Evolutionary conservation across 75 land plant genomes (phyloP), one percentile per base, ranked within the genome.

Genomic region (Sequoiadendron giganteum): DNA sequence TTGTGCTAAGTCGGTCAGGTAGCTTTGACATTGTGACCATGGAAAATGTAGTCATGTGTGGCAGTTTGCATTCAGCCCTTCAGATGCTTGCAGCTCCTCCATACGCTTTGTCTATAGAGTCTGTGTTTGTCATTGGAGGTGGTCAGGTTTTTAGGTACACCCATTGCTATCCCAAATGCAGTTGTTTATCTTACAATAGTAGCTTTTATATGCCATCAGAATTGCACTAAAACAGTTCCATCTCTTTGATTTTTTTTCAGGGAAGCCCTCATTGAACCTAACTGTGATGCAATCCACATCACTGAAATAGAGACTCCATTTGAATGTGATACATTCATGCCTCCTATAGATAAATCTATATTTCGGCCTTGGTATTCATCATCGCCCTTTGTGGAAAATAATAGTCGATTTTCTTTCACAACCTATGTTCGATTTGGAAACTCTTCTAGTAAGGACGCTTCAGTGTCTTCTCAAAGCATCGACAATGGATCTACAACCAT

Each of bases 281-380:
- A 58, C 72, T 98, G 99, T 93, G 94, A 95, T 88, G 99, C 97
- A 32, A 95, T 98, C 86, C 99, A 98, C 90, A 42, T 95, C 25
- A 98, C 99, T 3, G 97, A 95, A 45, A 94, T 98, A 84, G 95
- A 97, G 85, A 86, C 88, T 25, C 77, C 85, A 40, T 88, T 95
- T 87, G 93, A 95, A 39, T 98, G 99, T 92, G 99, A 98, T 88
- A 98, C 99, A 40, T 97, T 95, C 85, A 92, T 95, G 42, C 99
- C 99, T 72, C 88, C 91, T 5, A 70, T 98, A 86, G 96, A 98
- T 90, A 36, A 25, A 25, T 87, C 90, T 70, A 55, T 91, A 18
- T 98, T 92, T 87, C 97, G 93, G 81, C 91, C 95, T 79, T 98
- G 99, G 99, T 94, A 92, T 87, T 91, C 97, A 14, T 98, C 99